phyloP scores from a whole-genome alignment of 2,329 filamentous ascomycete genomes.

The Ophiostoma sp. region DNA sequence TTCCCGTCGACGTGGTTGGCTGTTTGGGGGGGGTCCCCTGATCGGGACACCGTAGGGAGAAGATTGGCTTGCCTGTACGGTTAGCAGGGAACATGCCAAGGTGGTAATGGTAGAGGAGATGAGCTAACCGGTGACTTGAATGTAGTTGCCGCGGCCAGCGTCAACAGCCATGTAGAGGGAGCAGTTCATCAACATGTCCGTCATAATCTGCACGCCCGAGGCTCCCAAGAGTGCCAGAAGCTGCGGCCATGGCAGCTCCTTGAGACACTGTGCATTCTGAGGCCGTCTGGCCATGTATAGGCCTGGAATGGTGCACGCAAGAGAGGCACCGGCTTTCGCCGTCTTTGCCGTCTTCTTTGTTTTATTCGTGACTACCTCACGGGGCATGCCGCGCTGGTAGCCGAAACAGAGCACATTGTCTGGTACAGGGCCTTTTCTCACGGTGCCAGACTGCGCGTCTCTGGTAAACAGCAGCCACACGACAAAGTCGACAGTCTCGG shows the following conservation, averaged over 20 bases:
- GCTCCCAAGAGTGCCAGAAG: slow-evolving; percentile 68
- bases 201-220: slow-evolving; percentile 70
- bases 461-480: slow-evolving; percentile 70
- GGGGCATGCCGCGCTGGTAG: slow-evolving; percentile 50
- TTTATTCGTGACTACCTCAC: not conserved
- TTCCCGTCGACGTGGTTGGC: not conserved
- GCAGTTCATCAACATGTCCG: slow-evolving; percentile 69
- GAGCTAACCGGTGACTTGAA: slow-evolving; percentile 67
- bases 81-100: slow-evolving; percentile 27
- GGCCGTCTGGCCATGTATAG: slow-evolving; percentile 63
- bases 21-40: not conserved
- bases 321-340: not conserved
- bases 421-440: slow-evolving; percentile 5
- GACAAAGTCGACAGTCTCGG: slow-evolving; percentile 71
- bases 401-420: slow-evolving; percentile 68
- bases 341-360: not conserved
- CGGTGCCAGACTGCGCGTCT: slow-evolving; percentile 27
- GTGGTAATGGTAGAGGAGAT: not conserved
- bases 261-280: slow-evolving; percentile 63
- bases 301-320: slow-evolving; percentile 51
- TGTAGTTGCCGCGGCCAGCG: slow-evolving; percentile 58
- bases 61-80: not conserved
- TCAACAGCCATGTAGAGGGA: slow-evolving; percentile 66
- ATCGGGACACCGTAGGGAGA: not conserved
- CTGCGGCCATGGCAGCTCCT: slow-evolving; percentile 66